These are phyloP conservation scores for Danielia reshetovae DNA, from an alignment of 805 yeast genomes.

Conservation along the genomic window DNA sequence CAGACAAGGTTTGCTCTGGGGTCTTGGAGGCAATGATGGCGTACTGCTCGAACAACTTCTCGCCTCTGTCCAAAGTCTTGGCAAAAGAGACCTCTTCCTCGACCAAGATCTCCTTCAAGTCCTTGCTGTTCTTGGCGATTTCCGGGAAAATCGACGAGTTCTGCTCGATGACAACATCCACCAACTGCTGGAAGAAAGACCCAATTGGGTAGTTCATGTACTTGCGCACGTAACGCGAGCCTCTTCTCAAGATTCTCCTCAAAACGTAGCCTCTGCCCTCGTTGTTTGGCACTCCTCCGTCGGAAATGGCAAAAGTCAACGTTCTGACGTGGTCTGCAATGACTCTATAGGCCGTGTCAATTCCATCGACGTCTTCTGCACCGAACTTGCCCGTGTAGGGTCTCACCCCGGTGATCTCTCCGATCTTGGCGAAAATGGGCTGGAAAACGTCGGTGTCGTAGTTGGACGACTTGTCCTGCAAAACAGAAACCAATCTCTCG, in stretches of 20 bases:
- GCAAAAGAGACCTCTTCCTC: slow-evolving; percentile 97
- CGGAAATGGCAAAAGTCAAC: slow-evolving; percentile 90
- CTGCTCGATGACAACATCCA: slow-evolving; percentile 89
- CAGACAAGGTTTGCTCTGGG: slow-evolving; percentile 73
- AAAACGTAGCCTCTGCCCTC: slow-evolving; percentile 99
- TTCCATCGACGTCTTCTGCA: slow-evolving; percentile 86
- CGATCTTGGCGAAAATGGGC: slow-evolving; percentile 81
- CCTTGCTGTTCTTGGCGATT: slow-evolving; percentile 62
- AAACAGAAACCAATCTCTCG: slow-evolving; percentile 91
- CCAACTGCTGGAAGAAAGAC: slow-evolving; percentile 83
- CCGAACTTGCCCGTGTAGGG: slow-evolving; percentile 92
- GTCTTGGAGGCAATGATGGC: slow-evolving; percentile 77
- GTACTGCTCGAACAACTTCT: slow-evolving; percentile 89
- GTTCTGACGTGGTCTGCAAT: slow-evolving; percentile 98
- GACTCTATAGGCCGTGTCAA: slow-evolving; percentile 97
- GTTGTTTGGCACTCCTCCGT: slow-evolving; percentile 99
- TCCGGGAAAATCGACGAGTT: slow-evolving; percentile 91
- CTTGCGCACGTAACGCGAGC: slow-evolving; percentile 94
- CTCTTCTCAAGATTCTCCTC: slow-evolving; percentile 96
- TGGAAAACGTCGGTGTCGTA: slow-evolving; percentile 96
- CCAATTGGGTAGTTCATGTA: slow-evolving; percentile 96
- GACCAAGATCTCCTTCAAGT: slow-evolving; percentile 83
- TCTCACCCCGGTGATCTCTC: slow-evolving; percentile 90
- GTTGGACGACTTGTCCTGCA: slow-evolving; percentile 88
- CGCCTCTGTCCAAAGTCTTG: slow-evolving; percentile 96